Conservation (phyloP, 2,329 filamentous ascomycete species). For the Fusarium sp. region DNA sequence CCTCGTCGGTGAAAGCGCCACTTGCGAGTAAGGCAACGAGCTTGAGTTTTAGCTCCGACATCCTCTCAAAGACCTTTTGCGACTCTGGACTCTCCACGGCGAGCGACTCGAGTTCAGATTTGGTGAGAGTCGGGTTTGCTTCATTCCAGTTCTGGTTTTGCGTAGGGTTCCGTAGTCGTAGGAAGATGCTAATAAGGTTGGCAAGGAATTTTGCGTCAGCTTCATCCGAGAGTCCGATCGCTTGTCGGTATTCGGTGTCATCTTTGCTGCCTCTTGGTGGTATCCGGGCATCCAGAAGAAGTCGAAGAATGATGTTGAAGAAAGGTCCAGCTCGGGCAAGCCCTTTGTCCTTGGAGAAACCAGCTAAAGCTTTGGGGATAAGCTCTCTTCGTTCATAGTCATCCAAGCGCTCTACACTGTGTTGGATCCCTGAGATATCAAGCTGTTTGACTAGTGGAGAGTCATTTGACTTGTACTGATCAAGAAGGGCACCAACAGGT, state of each 20-base stretch:
- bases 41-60: constrained; percentile 63
- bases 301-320: constrained; percentile 84
- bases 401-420: constrained; percentile 70
- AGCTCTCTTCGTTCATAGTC: constrained; percentile 74
- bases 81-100: constrained; percentile 62
- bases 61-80: constrained; percentile 64
- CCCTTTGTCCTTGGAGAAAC: constrained; percentile 49
- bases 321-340: constrained; percentile 63
- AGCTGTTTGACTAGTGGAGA: constrained; percentile 85
- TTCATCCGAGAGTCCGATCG: constrained; percentile 72
- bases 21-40: constrained; percentile 80
- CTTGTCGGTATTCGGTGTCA: constrained; percentile 73
- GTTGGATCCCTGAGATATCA: constrained; percentile 88
- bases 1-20: constrained; percentile 83
- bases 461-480: constrained; percentile 85
- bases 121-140: constrained; percentile 51
- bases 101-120: constrained; percentile 48
- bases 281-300: constrained; percentile 76
- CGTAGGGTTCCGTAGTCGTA: constrained; percentile 57
- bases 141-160: constrained; percentile 48
- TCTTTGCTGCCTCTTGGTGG: constrained; percentile 83
- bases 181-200: constrained; percentile 78
- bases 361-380: constrained; percentile 65
- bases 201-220: constrained; percentile 81
- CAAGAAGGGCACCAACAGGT: constrained; percentile 83